Evolutionary conservation across 2,329 filamentous ascomycete species (phyloP), one percentile per base, ranked within the genome.

Genomic region (Cercospora janseana): DNA sequence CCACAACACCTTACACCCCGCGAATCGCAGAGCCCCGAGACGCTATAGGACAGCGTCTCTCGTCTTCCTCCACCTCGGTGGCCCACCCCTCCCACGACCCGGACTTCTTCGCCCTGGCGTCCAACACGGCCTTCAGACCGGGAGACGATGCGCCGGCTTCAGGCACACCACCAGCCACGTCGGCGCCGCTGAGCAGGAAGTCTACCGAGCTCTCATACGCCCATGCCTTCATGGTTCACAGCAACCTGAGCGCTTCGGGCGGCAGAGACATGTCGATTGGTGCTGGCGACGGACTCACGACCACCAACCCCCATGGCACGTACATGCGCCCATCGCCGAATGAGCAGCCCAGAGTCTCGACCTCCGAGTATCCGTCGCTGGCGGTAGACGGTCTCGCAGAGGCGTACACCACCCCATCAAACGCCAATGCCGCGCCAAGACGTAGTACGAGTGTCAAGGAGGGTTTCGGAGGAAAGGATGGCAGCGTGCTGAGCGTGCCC

Each of bases 211-310:
- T 63, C 50, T 60, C 65, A 63, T 65, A 60, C 46, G 59, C 55
- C 45, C 51, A 57, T 56, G 61, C 63, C 51, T 67, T 72, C 70
- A 71, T 74, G 70, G 69, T 72, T 27, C 52, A 50, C 67, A 72
- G 66, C 65, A 43, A 40, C 28, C 26, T 35, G 23, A 43, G 46
- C 28, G 27, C 41, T n/a, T 26, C 15, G 24, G 13, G 26, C 32
- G 51, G 32, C 43, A 62, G 72, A 65, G 73, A 73, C 56, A 79
- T 79, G 77, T 75, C 77, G 67, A 73, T 73, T 58, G 43, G 49
- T 16, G 23, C 31, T 23, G 49, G 27, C 8, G 49, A 52, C 27
- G 49, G 49, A 41, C 66, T 28, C 47, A 54, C 51, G 63, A 63
- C 68, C 55, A 65, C 66, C 49, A 58, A 58, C 64, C n/a, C 29